Conservation (phyloP, 2,329 filamentous ascomycete species). For the Fusarium setosum region DNA sequence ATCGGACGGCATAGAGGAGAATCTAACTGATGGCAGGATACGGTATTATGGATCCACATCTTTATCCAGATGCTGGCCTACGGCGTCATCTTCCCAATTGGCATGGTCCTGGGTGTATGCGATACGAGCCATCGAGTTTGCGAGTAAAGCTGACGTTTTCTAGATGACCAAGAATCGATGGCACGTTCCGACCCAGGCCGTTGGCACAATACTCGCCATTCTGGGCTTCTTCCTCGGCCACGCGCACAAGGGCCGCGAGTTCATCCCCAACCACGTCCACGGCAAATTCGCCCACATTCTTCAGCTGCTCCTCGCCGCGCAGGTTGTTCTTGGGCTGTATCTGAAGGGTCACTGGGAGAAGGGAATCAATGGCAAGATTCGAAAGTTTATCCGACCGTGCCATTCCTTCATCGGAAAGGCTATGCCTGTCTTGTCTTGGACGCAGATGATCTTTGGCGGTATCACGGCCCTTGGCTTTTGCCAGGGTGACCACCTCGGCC, state of each 20-base stretch:
- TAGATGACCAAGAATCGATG: conserved; percentile 90
- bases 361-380: conserved; percentile 83
- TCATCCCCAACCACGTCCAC: conserved; percentile 80
- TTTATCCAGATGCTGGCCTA: conserved; percentile 87
- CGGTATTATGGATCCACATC: conserved; percentile 93
- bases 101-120: conserved; percentile 93
- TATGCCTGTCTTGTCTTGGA: conserved; percentile 89
- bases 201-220: conserved; percentile 80
- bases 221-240: conserved; percentile 93
- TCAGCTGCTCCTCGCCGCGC: conserved; percentile 81
- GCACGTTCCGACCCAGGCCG: conserved; percentile 90
- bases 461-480: conserved; percentile 95
- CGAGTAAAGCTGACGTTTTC: conserved; percentile 1
- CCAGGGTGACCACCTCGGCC: conserved; percentile 88
- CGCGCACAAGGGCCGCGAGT: conserved; percentile 88
- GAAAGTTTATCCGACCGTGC: conserved; percentile 75
- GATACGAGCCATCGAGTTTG: background rate
- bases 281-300: conserved; percentile 81
- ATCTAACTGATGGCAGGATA: conserved; percentile 68
- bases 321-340: conserved; percentile 86
- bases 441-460: conserved; percentile 95
- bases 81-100: conserved; percentile 90
- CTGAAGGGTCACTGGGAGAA: conserved; percentile 89
- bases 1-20: background rate
- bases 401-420: conserved; percentile 88